Evolutionary conservation across 108 stramenopile species (phyloP), one percentile per base, ranked within the genome.

Genomic region (Seminavis robusta): DNA sequence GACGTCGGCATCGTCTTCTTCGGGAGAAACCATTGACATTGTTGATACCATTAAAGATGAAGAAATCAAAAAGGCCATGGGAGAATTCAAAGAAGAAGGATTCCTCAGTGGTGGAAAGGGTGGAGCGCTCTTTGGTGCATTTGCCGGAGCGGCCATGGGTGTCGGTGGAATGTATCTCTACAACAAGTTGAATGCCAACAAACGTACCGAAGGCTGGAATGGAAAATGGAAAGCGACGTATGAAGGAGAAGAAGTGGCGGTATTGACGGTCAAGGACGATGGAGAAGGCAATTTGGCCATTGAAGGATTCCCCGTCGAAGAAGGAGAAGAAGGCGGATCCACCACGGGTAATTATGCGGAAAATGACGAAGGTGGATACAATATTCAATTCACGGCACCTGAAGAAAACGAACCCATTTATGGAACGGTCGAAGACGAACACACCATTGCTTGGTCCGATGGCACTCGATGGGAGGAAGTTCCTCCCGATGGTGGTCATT

Each of bases 21-120:
- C 4, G n/a, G 51, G 51, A 20, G 51, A 52, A 52, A 52, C 19
- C 7, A 37, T 52, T 10, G 51, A 52, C 19, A 19, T 52, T 13
- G 51, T 52, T 17, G 51, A 52, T 52, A 52, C 51, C 51, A 32
- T 52, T n/a, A 52, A 52, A 36, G 51, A 52, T n/a, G 51, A 34
- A 34, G 51, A 52, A 29, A 52, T 52, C 33, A 33, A 52, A 34
- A 36, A 33, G 13, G 51, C 51, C 8, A 52, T 52, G 51, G 11
- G 17, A 7, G 51, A 52, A 36, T 37, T 52, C 33, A 52, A 52
- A 19, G n/a, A n/a, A n/a, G n/a, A n/a, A n/a, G 51, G 51, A 4
- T 37, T 36, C 9, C 2, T 20, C 7, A 3, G 4, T 2, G 17
- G 9, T 29, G 51, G 51, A 34, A 52, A 52, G 51, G 37, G 37